Conservation (phyloP, 352 stramenopile species). For the Peronospora farinosa region DNA sequence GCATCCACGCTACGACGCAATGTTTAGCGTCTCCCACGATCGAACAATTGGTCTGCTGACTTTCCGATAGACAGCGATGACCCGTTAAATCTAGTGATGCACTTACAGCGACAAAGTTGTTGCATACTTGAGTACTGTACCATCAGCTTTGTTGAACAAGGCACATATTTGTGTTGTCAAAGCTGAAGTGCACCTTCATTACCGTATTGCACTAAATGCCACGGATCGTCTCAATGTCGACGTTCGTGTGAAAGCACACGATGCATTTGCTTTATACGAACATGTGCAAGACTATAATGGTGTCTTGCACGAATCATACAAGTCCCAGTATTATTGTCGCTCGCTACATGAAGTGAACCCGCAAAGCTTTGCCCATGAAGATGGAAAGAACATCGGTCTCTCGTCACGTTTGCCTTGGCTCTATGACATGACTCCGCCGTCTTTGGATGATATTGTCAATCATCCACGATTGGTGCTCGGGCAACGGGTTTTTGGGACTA, state of each 20-base stretch:
- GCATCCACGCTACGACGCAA: slow-evolving; percentile 76
- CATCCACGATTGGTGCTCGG: slow-evolving; percentile 12
- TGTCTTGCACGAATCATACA: too few species aligned
- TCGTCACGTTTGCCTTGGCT: not conserved
- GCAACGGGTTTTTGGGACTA: not conserved
- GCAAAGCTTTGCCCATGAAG: not conserved
- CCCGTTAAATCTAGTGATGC: not conserved
- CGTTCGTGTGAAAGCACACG: too few species aligned
- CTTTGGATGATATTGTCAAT: slow-evolving; percentile 9
- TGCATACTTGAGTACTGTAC: not conserved
- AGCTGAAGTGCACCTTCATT: not conserved
- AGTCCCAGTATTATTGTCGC: too few species aligned
- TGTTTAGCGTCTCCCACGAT: slow-evolving; percentile 83
- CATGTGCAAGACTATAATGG: too few species aligned
- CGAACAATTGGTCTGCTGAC: slow-evolving; percentile 69
- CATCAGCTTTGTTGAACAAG: not conserved
- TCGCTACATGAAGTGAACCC: too few species aligned
- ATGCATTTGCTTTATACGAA: too few species aligned
- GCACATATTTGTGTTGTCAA: not conserved
- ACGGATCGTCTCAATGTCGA: too few species aligned
- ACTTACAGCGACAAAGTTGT: not conserved
- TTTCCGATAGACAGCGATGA: slow-evolving; percentile 40
- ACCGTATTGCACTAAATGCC: not conserved
- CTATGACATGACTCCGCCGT: slow-evolving; percentile 21
- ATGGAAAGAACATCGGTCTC: slow-evolving; percentile 17